Conservation (phyloP, 2,329 filamentous ascomycete species). For the Curvularia lunata region DNA sequence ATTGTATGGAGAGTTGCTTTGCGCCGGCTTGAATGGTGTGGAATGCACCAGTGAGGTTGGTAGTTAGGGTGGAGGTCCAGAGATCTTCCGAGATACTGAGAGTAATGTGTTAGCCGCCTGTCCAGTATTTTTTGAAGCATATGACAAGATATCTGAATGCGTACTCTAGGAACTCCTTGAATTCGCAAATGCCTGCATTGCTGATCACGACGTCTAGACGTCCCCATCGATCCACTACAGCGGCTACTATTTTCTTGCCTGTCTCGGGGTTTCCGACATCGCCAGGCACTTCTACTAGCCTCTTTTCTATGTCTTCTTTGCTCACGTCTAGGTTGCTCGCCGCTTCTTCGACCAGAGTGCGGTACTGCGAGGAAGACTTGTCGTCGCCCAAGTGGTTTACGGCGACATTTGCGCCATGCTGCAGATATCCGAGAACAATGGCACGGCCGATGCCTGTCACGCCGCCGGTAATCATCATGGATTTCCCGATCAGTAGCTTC, state of each 20-base stretch:
- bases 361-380: conserved; percentile 56
- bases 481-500: conserved; percentile 72
- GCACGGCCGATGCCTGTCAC: conserved; percentile 86
- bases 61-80: conserved; percentile 73
- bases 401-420: conserved; percentile 77
- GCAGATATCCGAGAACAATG: conserved; percentile 78
- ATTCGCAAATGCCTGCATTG: conserved; percentile 88
- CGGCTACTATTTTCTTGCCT: conserved; percentile 69
- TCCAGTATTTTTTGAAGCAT: not conserved
- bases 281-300: conserved; percentile 71
- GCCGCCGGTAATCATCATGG: conserved; percentile 84
- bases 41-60: conserved; percentile 88
- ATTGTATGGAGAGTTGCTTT: conserved; percentile 74
- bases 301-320: conserved; percentile 43
- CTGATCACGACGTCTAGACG: conserved; percentile 74
- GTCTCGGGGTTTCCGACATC: conserved; percentile 80
- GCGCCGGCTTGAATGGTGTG: conserved; percentile 85
- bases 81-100: conserved; percentile 69
- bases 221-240: conserved; percentile 67
- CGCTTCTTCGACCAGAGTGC: conserved; percentile 56
- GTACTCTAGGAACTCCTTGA: conserved; percentile 81
- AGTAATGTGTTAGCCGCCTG: not conserved
- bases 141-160: conserved; percentile 24
- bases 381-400: conserved; percentile 76
- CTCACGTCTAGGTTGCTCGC: conserved; percentile 19